Conservation (phyloP, 148 eudicot species). For the Camellia sinensis region DNA sequence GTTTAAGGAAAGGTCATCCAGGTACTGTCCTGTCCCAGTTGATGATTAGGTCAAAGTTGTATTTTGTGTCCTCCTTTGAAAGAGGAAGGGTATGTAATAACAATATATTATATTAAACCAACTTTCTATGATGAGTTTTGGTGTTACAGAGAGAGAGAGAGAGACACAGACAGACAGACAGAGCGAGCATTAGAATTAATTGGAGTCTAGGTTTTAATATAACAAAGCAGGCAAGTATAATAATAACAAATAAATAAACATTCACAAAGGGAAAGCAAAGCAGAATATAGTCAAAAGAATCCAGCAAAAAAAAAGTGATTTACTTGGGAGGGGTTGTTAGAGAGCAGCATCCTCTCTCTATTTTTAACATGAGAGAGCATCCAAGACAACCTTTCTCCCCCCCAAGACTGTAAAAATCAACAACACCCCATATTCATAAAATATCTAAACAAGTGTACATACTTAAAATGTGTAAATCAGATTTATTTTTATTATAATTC, state of each 20-base stretch:
- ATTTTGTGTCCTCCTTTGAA: not conserved
- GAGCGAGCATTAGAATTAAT: not conserved
- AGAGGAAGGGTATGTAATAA: not conserved
- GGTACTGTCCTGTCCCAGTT: not conserved
- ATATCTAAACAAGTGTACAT: not conserved
- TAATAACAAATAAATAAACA: not conserved
- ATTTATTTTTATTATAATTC: too few relatives aligned
- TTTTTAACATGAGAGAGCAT: constrained; percentile 13
- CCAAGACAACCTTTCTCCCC: constrained; percentile 26
- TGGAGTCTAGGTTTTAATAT: not conserved
- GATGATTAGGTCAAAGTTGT: not conserved
- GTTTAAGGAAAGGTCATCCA: too few relatives aligned
- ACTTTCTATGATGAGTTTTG: not conserved
- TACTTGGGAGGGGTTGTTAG: constrained; percentile 19
- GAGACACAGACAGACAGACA: not conserved
- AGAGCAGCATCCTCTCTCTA: constrained; percentile 6
- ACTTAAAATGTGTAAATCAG: too few relatives aligned
- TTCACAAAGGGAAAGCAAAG: not conserved
- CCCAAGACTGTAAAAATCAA: not conserved
- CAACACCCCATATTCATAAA: too few relatives aligned
- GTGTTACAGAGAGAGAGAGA: too few relatives aligned
- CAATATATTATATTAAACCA: not conserved
- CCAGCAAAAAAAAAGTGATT: constrained; percentile 10
- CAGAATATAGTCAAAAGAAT: constrained; percentile 19
- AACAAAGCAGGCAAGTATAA: not conserved